Evolutionary conservation across 352 stramenopile species (phyloP).

Genomic region (Halophytophthora batemanensis): DNA sequence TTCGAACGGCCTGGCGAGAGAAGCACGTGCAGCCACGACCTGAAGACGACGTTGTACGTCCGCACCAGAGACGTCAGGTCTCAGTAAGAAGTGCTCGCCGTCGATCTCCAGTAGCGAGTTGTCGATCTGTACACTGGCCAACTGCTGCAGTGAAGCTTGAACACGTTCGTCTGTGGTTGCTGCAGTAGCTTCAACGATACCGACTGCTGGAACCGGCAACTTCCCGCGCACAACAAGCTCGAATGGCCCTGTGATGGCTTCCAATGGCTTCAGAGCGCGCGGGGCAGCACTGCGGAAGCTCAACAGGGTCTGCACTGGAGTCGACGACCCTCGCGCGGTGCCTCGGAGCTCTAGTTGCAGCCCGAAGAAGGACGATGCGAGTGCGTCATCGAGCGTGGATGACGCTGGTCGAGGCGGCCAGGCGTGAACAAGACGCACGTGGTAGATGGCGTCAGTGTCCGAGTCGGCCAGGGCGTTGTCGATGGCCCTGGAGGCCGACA

Average conservation of each 20-base stretch:
- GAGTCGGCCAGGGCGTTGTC: not conserved
- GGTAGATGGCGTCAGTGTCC: slow-evolving; percentile 28
- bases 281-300: slow-evolving; percentile 8
- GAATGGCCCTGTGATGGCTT: slow-evolving; percentile 30
- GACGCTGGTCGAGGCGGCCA: slow-evolving; percentile 16
- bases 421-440: slow-evolving; percentile 32
- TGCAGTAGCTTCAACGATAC: not conserved
- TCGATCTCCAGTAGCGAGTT: slow-evolving; percentile 54
- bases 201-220: slow-evolving; percentile 6
- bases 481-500: slow-evolving; percentile 2
- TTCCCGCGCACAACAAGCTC: slow-evolving; percentile 29
- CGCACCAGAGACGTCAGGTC: slow-evolving; percentile 14
- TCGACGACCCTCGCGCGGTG: not conserved
- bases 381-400: slow-evolving; percentile 7
- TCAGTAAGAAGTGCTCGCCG: slow-evolving; percentile 32
- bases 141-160: slow-evolving; percentile 23
- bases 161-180: slow-evolving; percentile 19
- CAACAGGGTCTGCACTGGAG: not conserved
- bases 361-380: slow-evolving; percentile 36
- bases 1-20: slow-evolving; percentile 42
- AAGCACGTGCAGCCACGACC: slow-evolving; percentile 24
- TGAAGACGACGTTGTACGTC: slow-evolving; percentile 32
- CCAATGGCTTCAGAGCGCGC: slow-evolving; percentile 2
- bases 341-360: slow-evolving; percentile 43
- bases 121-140: slow-evolving; percentile 34